Evolutionary conservation across 192 early-diverging fungal species (phyloP), one percentile per base, ranked within the genome.

Genomic region (Backusella sp.): DNA sequence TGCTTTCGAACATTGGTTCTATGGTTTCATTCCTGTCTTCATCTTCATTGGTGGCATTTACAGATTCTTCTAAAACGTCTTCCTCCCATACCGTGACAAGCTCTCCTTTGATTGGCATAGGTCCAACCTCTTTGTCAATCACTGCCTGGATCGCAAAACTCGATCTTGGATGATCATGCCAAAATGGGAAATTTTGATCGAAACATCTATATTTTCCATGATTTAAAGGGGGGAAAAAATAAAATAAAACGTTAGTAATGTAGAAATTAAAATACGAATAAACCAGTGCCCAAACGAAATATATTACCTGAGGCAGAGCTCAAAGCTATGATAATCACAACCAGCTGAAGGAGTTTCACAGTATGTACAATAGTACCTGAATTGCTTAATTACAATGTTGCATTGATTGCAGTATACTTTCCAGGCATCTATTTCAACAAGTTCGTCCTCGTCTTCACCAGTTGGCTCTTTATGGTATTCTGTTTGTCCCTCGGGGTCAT

Each of bases 301-400:
- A 39, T 66, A 41, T 76, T 79, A 84, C 83, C 79, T 65, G 46
- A 89, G 62, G 68, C 92, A 95, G n/a, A 94, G 82, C 26, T 93
- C 92, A 72, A 92, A 94, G 77, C 89, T 92, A 68, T 90, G 79
- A 62, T 92, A 90, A 72, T 90, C 86, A 30, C 87, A 80, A 0
- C 90, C 91, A 39, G 88, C 90, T 19, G 86, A 86, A 0, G 90
- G 86, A 19, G 79, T 80, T 80, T 97, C 96, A 75, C 96, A 97
- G 67, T 89, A 90, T 23, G 88, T 92, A 76, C 96, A 97, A 74
- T 92, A 97, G 77, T 92, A 96, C 66, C 93, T 80, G 69, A 91
- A 92, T 42, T 94, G 91, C 46, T 90, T 88, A 74, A 96, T 95
- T 9, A 91, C 85, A n/a, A 93, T 83, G 46, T 87, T 84, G 79